Conservation (phyloP, 331 rosid genomes). For the Dryas integrifolia region DNA sequence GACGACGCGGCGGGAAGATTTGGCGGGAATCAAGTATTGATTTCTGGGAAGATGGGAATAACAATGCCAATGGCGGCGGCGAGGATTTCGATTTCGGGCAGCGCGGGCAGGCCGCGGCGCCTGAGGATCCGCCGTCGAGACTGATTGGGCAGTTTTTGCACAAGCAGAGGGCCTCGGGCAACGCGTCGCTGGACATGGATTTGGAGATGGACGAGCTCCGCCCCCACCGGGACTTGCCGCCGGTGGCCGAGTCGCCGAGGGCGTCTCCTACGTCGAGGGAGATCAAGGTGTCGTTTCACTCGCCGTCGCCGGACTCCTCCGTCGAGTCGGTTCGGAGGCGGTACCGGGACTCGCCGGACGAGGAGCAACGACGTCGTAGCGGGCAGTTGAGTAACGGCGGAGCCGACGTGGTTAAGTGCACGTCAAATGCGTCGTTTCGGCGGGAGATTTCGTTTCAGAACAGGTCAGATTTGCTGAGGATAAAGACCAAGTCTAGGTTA, state of each 20-base stretch:
- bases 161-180: conserved; percentile 64
- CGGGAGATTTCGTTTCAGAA: conserved; percentile 58
- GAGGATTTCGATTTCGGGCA: conserved; percentile 47
- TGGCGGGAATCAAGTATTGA: conserved; percentile 58
- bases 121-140: conserved; percentile 75
- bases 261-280: conserved; percentile 48
- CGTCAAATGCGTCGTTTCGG: conserved; percentile 60
- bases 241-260: conserved; percentile 57
- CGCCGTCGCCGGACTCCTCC: conserved; percentile 14
- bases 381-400: neutral
- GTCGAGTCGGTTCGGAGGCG: conserved; percentile 46
- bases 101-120: neutral
- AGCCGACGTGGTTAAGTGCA: conserved; percentile 45
- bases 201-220: conserved; percentile 78
- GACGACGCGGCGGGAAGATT: neutral
- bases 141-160: conserved; percentile 63
- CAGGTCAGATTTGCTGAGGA: conserved; percentile 41
- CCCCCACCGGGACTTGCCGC: conserved; percentile 30
- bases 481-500: conserved; percentile 66
- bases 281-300: conserved; percentile 59
- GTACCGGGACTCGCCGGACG: conserved; percentile 29
- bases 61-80: conserved; percentile 4
- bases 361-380: conserved; percentile 23
- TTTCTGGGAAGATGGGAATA: conserved; percentile 36
- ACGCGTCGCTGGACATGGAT: conserved; percentile 73